These are phyloP conservation scores for Raffaelea ambrosiae DNA, from an alignment of 2,329 filamentous ascomycete species.

Conservation along the genomic window DNA sequence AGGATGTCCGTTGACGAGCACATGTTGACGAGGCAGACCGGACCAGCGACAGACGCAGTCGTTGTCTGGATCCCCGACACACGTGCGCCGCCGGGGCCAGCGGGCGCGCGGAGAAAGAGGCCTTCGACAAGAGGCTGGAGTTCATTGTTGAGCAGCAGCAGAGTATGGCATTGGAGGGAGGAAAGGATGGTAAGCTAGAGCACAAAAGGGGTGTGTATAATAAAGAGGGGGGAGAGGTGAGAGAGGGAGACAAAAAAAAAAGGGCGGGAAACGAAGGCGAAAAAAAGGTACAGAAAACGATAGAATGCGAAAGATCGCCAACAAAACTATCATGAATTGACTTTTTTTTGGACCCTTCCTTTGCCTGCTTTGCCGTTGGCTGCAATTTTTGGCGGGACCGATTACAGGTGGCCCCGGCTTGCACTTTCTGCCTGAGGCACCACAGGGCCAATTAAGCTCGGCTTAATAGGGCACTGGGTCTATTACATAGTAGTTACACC, in stretches of 20 bases:
- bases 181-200: background rate
- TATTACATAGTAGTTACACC: background rate
- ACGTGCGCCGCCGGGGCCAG: slow-evolving; percentile 21
- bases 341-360: background rate
- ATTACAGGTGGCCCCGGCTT: background rate
- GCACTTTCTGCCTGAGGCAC: slow-evolving; percentile 3
- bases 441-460: background rate
- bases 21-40: slow-evolving; percentile 4
- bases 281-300: background rate
- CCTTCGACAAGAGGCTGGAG: slow-evolving; percentile 24
- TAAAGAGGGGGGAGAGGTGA: background rate
- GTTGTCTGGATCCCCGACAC: slow-evolving; percentile 17
- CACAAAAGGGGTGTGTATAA: background rate
- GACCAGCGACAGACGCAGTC: slow-evolving; percentile 9
- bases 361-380: slow-evolving; percentile 4
- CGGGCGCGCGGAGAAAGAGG: slow-evolving; percentile 21
- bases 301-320: background rate
- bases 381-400: background rate
- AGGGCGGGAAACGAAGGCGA: background rate
- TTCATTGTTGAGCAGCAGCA: slow-evolving; percentile 19
- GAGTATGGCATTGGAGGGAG: too few species aligned
- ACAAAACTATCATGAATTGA: background rate
- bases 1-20: slow-evolving; percentile 11
- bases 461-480: background rate
- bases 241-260: background rate